Evolutionary conservation across 2,329 filamentous ascomycete genomes (phyloP), one percentile per base, ranked within the genome.

Genomic region (Tolypocladium capitatum): DNA sequence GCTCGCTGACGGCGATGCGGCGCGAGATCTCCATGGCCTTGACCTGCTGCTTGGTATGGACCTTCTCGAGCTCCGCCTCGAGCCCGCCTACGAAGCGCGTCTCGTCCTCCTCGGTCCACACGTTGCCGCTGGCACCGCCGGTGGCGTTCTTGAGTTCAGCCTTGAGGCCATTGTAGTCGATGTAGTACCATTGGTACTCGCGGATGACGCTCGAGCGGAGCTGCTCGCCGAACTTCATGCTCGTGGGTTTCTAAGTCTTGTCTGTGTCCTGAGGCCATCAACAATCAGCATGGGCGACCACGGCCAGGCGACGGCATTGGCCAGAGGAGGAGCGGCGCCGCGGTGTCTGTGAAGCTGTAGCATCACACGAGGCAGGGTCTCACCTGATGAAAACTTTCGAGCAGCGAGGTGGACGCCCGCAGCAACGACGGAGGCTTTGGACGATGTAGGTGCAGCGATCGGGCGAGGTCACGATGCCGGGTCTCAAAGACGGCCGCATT

Each of bases 151-250:
- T 92, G 52, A 98, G 81, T 55, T 88, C 82, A 56, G 78, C 75
- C 71, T 98, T 98, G 45, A 98, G 78, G 55, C 84, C 86, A 65
- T 96, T 90, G 71, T 98, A 98, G 69, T 88, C 85, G 69, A 98
- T 96, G 71, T 98, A 98, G 73, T 95, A 88, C 83, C 90, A 95
- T 66, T 90, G 83, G 72, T 94, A 98, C 70, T 97, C 90, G 73
- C 86, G 89, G 68, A 97, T 94, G 62, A 95, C 78, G 64, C 90
- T 96, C 60, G 88, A 91, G 55, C 88, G 88, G 61, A 98, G 81
- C 76, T 98, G 90, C 69, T 96, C 87, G 65, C 92, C 92, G 75
- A 97, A 98, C 76, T 83, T 83, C 80, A 83, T 83, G 71, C n/a
- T n/a, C n/a, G n/a, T n/a, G n/a, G 63, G 60, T 55, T 65, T 64